These are phyloP conservation scores for Podosphaera fusca DNA, from an alignment of 2,329 filamentous ascomycete species.

Conservation along the genomic window DNA sequence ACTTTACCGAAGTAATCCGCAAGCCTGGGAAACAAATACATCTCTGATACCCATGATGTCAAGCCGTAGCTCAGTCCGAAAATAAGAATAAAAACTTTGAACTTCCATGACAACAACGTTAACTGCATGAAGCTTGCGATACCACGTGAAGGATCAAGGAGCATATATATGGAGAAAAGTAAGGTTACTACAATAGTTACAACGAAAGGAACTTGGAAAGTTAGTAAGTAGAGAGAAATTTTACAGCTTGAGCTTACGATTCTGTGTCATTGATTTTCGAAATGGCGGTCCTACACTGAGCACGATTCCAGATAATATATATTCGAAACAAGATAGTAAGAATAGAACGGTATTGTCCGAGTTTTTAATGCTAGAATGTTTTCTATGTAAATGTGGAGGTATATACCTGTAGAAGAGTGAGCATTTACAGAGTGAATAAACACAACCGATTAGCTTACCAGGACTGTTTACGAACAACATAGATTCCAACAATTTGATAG, in stretches of 20 bases:
- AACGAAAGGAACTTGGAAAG: constrained; percentile 50
- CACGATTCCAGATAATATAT: constrained; percentile 73
- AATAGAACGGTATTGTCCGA: constrained; percentile 88
- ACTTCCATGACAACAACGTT: constrained; percentile 49
- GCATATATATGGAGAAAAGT: constrained; percentile 52
- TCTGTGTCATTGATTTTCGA: constrained; percentile 54
- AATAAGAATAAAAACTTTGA: constrained; percentile 47
- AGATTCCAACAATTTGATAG: constrained; percentile 52
- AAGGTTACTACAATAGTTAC: constrained; percentile 49
- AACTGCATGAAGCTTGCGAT: constrained; percentile 62
- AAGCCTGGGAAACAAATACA: constrained; percentile 42
- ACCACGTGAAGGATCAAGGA: constrained; percentile 48
- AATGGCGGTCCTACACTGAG: constrained; percentile 84
- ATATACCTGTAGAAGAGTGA: constrained; percentile 33
- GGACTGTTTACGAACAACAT: constrained; percentile 50
- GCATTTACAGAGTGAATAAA: not conserved
- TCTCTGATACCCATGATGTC: constrained; percentile 49
- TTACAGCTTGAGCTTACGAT: constrained; percentile 32
- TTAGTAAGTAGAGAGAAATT: not conserved
- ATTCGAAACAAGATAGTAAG: constrained; percentile 78
- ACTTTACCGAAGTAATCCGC: constrained; percentile 41
- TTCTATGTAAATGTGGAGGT: constrained; percentile 50
- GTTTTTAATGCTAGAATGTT: constrained; percentile 71
- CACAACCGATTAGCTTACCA: constrained; percentile 33
- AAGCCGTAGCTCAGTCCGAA: constrained; percentile 48